Base-by-base conservation (phyloP, 1,284 basidiomycete species). In the Coriolopsis trogii region DNA sequence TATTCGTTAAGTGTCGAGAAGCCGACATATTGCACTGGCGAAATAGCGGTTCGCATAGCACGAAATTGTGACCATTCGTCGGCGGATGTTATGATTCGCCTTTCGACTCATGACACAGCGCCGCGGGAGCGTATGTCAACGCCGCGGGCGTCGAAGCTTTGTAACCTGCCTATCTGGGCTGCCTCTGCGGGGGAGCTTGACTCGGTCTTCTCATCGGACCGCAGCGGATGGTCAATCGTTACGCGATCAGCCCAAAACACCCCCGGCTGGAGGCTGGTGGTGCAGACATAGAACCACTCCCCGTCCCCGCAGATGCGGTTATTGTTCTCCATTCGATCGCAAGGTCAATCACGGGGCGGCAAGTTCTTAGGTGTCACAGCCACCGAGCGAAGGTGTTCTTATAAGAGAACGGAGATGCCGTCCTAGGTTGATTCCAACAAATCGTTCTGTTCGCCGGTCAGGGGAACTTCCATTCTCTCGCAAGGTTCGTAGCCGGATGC, bases 151-250 rank as follows among this genome's bases (percentile, higher is more conserved):
- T 38, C 30, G 50, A 48, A 46, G 39, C n/a, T 41, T 28, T 33
- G 24, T 24, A 21, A 49, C 33, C 38, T 56, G 49, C 57, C 57
- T 53, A 49, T 51, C 42, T 21, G 42, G 38, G 57, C 8, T 30
- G 2, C 20, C 57, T 56, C 41, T 41, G 49, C 21, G 41, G 41
- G 18, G 4, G 44, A 36, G 41, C 39, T 37, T 15, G n/a, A 7
- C 5, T 25, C 30, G 20, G 33, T 25, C 8, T 26, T 46, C 44
- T 39, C 34, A 37, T 40, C 33, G 40, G 28, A 25, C 21, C 37
- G 41, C 42, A 30, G 38, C 26, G 15, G 24, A 12, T 23, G 46
- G 31, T 29, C 21, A 44, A 28, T 31, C n/a, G n/a, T n/a, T n/a
- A n/a, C n/a, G n/a, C n/a, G n/a, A n/a, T n/a, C 12, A 30, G 10